Base-by-base conservation (phyloP, 306 rosid genomes). In the Sesbania bispinosa region DNA sequence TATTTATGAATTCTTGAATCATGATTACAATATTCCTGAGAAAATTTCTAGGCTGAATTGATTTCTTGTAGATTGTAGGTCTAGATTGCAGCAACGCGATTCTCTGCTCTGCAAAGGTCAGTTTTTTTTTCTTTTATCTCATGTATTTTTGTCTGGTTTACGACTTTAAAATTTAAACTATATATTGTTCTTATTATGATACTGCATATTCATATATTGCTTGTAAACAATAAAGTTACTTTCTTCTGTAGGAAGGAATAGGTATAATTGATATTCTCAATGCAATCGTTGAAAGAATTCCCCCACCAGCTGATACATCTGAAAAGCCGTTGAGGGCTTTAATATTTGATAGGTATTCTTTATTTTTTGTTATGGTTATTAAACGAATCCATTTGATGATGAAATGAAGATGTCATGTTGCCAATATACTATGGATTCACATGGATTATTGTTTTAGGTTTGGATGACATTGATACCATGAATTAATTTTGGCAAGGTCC, bases 61-160 rank as follows among this genome's bases (percentile, higher is more conserved):
- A 54, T 69, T 62, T 82, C 62, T 68, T 80, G 81, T 75, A 87
- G 96, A 72, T 90, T 82, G 80, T 93, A 39, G 98, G 98, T 53
- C 78, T 93, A 76, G 97, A 93, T 55, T 93, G 98, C 64, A 88
- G 89, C 83, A 85, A 83, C 13, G 98, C 97, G 6, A 90, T 93
- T 58, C 83, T 80, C 35, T 93, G 98, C 81, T 93, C 98, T 59
- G 98, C 97, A 3, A 93, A 93, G 95, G 97, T 90, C 14, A 46
- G 92, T 77, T 71, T 33, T 66, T n/a, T 71, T 18, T 45, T 50
- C 66, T 9, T 73, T 69, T 58, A 16, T 32, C 41, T 59, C 67
- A 18, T 64, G 35, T 21, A 14, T 27, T 48, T 73, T 57, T 46
- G 11, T 42, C 24, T 54, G 29, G 61, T 55, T 32, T 74, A 35